Evolutionary conservation across 495 filamentous ascomycete species (phyloP), one percentile per base, ranked within the genome.

Genomic region (Penicillium herquei): DNA sequence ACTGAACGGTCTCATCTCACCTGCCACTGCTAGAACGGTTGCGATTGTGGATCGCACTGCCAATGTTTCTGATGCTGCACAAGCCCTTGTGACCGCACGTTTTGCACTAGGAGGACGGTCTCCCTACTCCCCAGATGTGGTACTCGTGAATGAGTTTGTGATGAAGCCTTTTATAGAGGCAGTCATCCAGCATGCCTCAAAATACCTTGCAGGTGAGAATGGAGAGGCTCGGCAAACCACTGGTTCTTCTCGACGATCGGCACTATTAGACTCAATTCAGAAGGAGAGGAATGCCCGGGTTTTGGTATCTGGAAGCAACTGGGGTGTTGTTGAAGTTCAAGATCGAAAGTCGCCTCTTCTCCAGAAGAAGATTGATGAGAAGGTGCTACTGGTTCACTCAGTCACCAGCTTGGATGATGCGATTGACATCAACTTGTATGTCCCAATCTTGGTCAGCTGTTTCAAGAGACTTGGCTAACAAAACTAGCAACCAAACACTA

Each of bases 91-190:
- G 0, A 63, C 66, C 3, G 78, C 82, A 17, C 66, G 81, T 10
- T 81, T 81, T 51, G 70, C 68, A 13, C 76, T 82, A 12, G 70
- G 72, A 6, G 82, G 81, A 2, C 66, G 63, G 2, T 80, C 78
- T 0, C 68, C 78, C 0, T 83, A 83, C 65, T 72, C 78, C 4
- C 81, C 81, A 1, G 81, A 82, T 59, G 16, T 79, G 3, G 79
- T 84, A 1, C 57, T 84, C 0, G 81, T 85, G 18, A 78, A 85
- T 49, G 80, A 84, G 58, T 84, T 77, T 55, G 71, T 68, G 6
- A 80, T 80, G 70, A 71, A 78, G 49, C 63, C 67, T 0, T 82
- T 84, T 47, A 55, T 79, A 0, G 70, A 78, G 45, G 71, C 76
- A 1, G 70, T 75, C 5, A 65, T 78, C 13, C 59, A 68, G 14